Evolutionary conservation across 129 eudicot genomes (phyloP), one percentile per base, ranked within the genome.

Genomic region (Glebionis coronaria): DNA sequence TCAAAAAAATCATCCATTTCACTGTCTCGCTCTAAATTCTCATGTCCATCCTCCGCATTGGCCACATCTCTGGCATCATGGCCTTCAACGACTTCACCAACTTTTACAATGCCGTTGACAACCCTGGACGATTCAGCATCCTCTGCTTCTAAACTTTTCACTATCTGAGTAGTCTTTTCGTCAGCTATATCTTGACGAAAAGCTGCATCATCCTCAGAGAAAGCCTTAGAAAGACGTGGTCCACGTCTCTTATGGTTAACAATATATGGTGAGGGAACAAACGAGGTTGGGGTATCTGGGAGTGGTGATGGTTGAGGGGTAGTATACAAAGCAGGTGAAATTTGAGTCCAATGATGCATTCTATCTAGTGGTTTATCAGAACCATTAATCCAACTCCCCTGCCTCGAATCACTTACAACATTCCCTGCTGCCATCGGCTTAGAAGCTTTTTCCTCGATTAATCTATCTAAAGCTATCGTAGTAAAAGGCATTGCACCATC

Each of bases 221-320:
- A 69, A 62, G 90, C 74, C 79, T 88, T 82, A 42, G 81, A 70
- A 53, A 92, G 88, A 1, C 96, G 84, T 38, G 96, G 98, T 52
- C 98, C 98, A 63, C 96, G 87, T 35, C 98, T 65, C 85, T 92
- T 92, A 84, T 92, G 98, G 68, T 92, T 84, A 67, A 92, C 82
- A 31, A 92, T 64, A 14, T 88, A 92, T 20, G 98, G 98, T 2
- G 98, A 92, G 2, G 86, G 82, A 16, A 83, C 80, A 40, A 84
- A 84, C 1, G 91, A 84, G 1, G 91, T 70, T 18, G 96, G 90
- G 9, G 86, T 62, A 83, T 86, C 88, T 2, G 75, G 80, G 4
- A 76, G 70, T 1, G 96, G 96, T 18, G 88, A 83, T 10, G 93
- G 64, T 57, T 79, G 84, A 9, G 96, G 96, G 63, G 90, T 89